phyloP scores from a whole-genome alignment of 2,329 filamentous ascomycete species.

The Penicillium sp. region DNA sequence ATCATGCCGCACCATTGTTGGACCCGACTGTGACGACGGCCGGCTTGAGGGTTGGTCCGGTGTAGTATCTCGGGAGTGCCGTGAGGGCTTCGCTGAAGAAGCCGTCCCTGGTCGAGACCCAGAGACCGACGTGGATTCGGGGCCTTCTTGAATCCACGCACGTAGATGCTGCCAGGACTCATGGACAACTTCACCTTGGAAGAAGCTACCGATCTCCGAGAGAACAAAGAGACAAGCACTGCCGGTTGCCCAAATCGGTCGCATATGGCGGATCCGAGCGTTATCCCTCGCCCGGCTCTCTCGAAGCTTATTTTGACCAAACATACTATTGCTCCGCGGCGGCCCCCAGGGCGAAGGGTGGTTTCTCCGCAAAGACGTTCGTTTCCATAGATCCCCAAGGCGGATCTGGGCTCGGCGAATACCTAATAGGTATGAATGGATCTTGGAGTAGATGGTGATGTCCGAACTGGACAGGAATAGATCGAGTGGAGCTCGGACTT shows the following conservation, averaged over 20 bases:
- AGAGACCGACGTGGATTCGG: constrained; percentile 22
- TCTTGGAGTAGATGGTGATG: constrained; percentile 73
- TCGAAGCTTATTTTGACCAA: constrained; percentile 59
- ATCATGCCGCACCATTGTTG: constrained; percentile 58
- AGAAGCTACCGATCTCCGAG: constrained; percentile 80
- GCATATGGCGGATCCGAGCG: constrained; percentile 64
- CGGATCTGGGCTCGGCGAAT: constrained; percentile 83
- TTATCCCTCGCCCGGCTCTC: constrained; percentile 64
- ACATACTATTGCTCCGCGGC: constrained; percentile 59
- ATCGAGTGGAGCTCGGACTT: constrained; percentile 78
- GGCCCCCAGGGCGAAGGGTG: constrained; percentile 70
- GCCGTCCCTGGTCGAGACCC: constrained; percentile 42
- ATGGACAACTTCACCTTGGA: constrained; percentile 84
- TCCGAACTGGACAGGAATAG: constrained; percentile 79
- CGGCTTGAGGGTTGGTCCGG: constrained; percentile 5
- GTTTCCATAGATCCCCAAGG: constrained; percentile 82
- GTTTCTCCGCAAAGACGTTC: constrained; percentile 71
- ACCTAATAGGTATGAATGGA: constrained; percentile 83
- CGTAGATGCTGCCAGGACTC: constrained; percentile 79
- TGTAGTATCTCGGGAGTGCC: constrained; percentile 6
- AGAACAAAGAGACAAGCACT: constrained; percentile 86
- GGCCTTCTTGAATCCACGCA: constrained; percentile 63
- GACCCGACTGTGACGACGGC: constrained; percentile 12
- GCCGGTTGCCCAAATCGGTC: constrained; percentile 85
- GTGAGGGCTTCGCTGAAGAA: constrained; percentile 25